Percentiles rank a stretch among this genome's conserved stretches.
Conservation (phyloP, 2,329 filamentous ascomycete species). For the Apiospora hydei region DNA sequence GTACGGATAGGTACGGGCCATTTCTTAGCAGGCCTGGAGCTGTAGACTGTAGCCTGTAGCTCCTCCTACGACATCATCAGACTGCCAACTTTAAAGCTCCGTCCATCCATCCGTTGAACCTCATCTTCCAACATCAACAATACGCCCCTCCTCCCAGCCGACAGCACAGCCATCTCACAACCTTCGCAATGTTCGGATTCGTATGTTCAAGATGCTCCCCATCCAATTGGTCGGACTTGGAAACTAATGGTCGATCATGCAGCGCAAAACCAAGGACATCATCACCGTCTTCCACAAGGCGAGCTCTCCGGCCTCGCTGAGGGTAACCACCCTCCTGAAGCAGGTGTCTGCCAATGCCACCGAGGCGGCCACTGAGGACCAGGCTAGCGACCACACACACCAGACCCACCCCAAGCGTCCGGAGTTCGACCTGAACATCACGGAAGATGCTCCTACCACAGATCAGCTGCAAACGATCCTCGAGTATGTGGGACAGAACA, state of each 20-base stretch:
- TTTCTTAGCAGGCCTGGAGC: background rate
- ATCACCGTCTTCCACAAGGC: slow-evolving; percentile 96
- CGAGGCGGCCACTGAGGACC: slow-evolving; percentile 74
- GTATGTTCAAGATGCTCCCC: slow-evolving; percentile 42
- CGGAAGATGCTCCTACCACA: slow-evolving; percentile 78
- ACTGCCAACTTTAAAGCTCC: slow-evolving; percentile 4
- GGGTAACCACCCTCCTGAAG: slow-evolving; percentile 80
- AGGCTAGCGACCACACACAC: slow-evolving; percentile 70
- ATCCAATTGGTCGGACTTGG: background rate
- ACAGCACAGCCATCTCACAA: slow-evolving; percentile 12
- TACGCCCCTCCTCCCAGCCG: background rate
- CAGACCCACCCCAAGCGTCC: slow-evolving; percentile 64
- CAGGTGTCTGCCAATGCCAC: slow-evolving; percentile 75
- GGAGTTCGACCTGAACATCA: slow-evolving; percentile 87
- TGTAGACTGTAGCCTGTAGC: background rate
- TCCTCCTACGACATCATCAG: slow-evolving; percentile 17
- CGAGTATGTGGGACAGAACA: slow-evolving; percentile 75
- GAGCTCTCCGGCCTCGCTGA: slow-evolving; percentile 72
- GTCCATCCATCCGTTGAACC: background rate
- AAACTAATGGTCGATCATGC: background rate
- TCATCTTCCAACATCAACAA: background rate
- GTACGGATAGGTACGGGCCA: background rate
- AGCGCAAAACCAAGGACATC: slow-evolving; percentile 86
- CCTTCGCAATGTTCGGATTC: slow-evolving; percentile 54
- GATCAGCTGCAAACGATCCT: slow-evolving; percentile 86